Evolutionary conservation across 129 eudicot species (phyloP).

Genomic region (Escallonia rubra): DNA sequence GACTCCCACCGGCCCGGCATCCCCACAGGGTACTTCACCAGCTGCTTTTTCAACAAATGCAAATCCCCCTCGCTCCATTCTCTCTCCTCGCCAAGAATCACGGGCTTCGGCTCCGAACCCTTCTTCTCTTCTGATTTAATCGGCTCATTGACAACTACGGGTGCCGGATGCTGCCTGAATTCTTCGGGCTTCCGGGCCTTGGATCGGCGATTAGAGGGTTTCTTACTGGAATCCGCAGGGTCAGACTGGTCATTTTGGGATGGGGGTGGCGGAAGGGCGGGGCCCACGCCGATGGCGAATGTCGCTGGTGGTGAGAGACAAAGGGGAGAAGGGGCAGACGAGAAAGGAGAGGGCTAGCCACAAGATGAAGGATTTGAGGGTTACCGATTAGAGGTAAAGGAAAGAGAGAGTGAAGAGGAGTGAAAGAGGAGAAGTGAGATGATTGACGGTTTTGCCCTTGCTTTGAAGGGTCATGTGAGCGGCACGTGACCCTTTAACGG

Average conservation of each 20-base stretch:
- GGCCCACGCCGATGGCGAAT: slow-evolving; percentile 74
- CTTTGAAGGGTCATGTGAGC: too few relatives aligned
- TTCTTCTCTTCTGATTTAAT: slow-evolving; percentile 2
- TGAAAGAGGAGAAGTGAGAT: slow-evolving; percentile 53
- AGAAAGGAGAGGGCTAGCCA: slow-evolving; percentile 77
- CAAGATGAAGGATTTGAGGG: slow-evolving; percentile 52
- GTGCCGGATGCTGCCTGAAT: not conserved
- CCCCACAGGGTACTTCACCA: slow-evolving; percentile 81
- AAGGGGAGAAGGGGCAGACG: slow-evolving; percentile 83
- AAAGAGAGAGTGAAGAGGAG: slow-evolving; percentile 42
- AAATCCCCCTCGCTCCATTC: slow-evolving; percentile 74
- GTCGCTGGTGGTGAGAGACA: slow-evolving; percentile 70
- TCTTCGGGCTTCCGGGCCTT: slow-evolving; percentile 25
- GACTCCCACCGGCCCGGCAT: slow-evolving; percentile 99
- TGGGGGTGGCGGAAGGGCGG: slow-evolving; percentile 30
- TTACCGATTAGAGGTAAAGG: slow-evolving; percentile 47
- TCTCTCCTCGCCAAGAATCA: slow-evolving; percentile 29
- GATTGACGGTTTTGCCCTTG: too few relatives aligned
- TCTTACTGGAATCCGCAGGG: slow-evolving; percentile 9
- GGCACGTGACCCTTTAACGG: too few relatives aligned
- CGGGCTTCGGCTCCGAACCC: not conserved
- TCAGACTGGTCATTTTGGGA: slow-evolving; percentile 12
- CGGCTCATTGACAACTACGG: slow-evolving; percentile 3
- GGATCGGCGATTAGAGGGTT: slow-evolving; percentile 22
- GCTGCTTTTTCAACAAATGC: slow-evolving; percentile 65